These are phyloP conservation scores for Colletotrichum sp. DNA, from an alignment of 2,329 filamentous ascomycete species.

Conservation along the genomic window DNA sequence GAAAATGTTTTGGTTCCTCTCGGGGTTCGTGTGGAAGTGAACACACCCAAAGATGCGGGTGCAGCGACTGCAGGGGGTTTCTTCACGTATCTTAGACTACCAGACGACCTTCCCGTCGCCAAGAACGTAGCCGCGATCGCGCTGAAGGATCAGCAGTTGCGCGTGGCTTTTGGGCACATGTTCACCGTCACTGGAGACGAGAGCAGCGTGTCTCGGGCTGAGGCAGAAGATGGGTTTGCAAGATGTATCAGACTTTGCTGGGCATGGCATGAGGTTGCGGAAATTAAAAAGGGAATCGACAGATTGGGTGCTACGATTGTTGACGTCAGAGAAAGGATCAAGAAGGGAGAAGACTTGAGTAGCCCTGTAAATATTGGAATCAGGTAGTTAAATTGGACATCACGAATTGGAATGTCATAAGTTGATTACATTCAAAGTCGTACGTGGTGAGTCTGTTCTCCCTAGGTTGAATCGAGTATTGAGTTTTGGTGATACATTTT, in stretches of 20 bases:
- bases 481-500: accelerated
- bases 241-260: slow-evolving; percentile 70
- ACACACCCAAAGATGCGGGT: not conserved
- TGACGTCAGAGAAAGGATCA: not conserved
- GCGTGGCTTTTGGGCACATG: slow-evolving; percentile 70
- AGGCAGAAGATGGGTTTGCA: slow-evolving; percentile 50
- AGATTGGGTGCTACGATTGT: slow-evolving; percentile 50
- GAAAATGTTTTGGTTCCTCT: slow-evolving; percentile 21
- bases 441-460: not conserved
- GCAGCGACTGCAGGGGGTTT: slow-evolving; percentile 55
- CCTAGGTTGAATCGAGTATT: accelerated
- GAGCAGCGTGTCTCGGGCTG: slow-evolving; percentile 37
- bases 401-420: accelerated
- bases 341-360: not conserved
- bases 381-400: not conserved
- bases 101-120: slow-evolving; percentile 27
- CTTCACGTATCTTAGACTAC: slow-evolving; percentile 68
- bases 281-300: slow-evolving; percentile 70
- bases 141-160: slow-evolving; percentile 66
- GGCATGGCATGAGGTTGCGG: slow-evolving; percentile 71
- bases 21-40: not conserved
- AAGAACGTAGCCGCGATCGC: slow-evolving; percentile 52
- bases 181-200: slow-evolving; percentile 71
- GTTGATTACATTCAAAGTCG: accelerated
- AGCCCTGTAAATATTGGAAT: not conserved